Evolutionary conservation across 2,329 filamentous ascomycete species (phyloP).

Genomic region (Mollisiaceae sp.): DNA sequence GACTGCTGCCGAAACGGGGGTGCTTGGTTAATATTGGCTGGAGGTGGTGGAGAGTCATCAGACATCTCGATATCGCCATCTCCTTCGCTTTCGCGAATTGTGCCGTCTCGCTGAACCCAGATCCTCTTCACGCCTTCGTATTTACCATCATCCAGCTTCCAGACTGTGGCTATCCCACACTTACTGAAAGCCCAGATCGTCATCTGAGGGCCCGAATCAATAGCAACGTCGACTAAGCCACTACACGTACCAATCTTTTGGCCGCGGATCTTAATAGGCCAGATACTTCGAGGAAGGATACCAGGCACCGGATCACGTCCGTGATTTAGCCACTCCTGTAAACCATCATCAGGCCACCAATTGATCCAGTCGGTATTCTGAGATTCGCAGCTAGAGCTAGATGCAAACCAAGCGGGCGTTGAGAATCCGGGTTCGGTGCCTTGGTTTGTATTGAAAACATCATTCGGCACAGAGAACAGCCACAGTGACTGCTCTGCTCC

Average conservation of each 20-base stretch:
- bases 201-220: constrained; percentile 52
- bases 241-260: constrained; percentile 52
- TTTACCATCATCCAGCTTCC: constrained; percentile 48
- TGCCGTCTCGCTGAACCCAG: constrained; percentile 40
- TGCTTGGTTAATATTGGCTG: background rate
- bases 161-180: constrained; percentile 50
- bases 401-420: constrained; percentile 23
- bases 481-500: constrained; percentile 51
- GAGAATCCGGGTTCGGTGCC: constrained; percentile 22
- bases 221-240: constrained; percentile 55
- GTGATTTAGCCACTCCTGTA: constrained; percentile 44
- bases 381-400: constrained; percentile 11
- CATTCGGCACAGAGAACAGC: constrained; percentile 65
- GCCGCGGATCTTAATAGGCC: constrained; percentile 56
- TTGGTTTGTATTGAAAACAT: constrained; percentile 53
- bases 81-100: constrained; percentile 33
- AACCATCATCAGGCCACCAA: constrained; percentile 47
- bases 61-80: constrained; percentile 34
- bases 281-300: constrained; percentile 41
- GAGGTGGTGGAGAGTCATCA: constrained; percentile 17
- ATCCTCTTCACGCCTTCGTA: constrained; percentile 17
- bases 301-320: constrained; percentile 30
- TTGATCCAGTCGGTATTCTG: constrained; percentile 41
- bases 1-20: constrained; percentile 21
- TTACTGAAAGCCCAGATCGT: constrained; percentile 58